Base-by-base conservation (phyloP, 2,329 filamentous ascomycete species). In the Paraphoma sp. region DNA sequence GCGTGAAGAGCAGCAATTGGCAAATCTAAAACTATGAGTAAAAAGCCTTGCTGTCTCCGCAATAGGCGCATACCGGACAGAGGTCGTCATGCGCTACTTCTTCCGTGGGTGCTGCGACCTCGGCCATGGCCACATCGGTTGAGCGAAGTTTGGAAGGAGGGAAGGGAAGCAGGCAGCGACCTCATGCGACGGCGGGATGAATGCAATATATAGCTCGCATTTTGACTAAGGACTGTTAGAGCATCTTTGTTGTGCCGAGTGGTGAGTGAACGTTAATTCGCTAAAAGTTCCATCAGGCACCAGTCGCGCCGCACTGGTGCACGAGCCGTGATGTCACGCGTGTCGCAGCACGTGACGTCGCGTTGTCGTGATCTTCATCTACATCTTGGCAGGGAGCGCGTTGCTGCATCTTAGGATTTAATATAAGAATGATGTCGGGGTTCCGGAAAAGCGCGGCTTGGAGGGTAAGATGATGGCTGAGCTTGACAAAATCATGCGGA, bases 1-100 rank as follows among this genome's bases (percentile, higher is more conserved):
- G 80, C 1, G 70, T 65, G 62, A 72, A 74, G 10, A 82, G 71
- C 14, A 82, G 74, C 1, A 79, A 68, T 16, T 78, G 78, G 63
- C 80, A 82, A 17, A 82, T 77, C 69, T 72, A 47, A 1, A 4
- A 17, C 8, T 2, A 17, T 42, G 11, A 14, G 9, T 7, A 36
- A 14, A 36, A 4, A 36, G 33, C 9, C 33, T 14, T 14, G 14
- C 6, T 36, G 33, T 14, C 9, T 14, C 33, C 14, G 33, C 11
- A n/a, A 9, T 12, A 17, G 6, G 8, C 4, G 40, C 56, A 52
- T 55, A 71, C 69, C 4, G 79, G 79, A 52, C 80, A 82, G 16
- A 78, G 59, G 57, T 81, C 79, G 45, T 81, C 79, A 42, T 80
- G 73, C 33, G 68, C 63, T 55, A 78, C 60, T 16, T 57, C 52